Evolutionary conservation across 2,329 filamentous ascomycete species (phyloP).

Genomic region (Fusarium avenaceum): DNA sequence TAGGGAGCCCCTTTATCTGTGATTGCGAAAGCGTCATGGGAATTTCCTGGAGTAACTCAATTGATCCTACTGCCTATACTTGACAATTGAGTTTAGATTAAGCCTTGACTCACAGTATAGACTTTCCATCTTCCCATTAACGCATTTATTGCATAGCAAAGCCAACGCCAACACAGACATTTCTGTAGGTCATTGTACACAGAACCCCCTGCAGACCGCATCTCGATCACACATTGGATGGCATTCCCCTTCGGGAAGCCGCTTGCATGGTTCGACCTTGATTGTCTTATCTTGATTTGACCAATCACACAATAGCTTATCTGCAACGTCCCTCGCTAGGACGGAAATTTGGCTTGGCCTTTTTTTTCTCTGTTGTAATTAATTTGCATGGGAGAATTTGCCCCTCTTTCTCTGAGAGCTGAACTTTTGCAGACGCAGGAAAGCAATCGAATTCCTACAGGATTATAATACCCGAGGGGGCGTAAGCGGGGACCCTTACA

Average conservation of each 20-base stretch:
- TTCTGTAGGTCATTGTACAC: background rate
- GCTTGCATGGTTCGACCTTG: constrained; percentile 34
- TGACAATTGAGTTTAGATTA: constrained; percentile 6
- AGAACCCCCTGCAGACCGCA: constrained; percentile 30
- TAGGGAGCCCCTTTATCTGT: constrained; percentile 6
- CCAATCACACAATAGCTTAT: constrained; percentile 27
- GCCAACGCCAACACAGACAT: background rate
- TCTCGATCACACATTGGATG: constrained; percentile 36
- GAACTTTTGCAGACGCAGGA: background rate
- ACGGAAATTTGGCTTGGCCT: constrained; percentile 40
- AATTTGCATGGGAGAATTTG: constrained; percentile 13
- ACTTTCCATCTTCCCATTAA: background rate
- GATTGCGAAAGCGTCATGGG: constrained; percentile 11
- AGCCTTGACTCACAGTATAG: too few species aligned
- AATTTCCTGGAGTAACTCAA: background rate
- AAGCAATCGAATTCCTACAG: background rate
- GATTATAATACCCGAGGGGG: constrained; percentile 1
- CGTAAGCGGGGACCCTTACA: background rate
- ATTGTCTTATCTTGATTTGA: constrained; percentile 4
- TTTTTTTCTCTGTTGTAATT: background rate
- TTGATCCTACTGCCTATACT: background rate
- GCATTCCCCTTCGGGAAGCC: constrained; percentile 20
- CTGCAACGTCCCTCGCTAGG: constrained; percentile 24
- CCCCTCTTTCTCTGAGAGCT: constrained; percentile 1
- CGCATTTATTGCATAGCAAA: background rate